Conservation (phyloP, 1,284 basidiomycete species). For the Ganoderma meredithae region DNA sequence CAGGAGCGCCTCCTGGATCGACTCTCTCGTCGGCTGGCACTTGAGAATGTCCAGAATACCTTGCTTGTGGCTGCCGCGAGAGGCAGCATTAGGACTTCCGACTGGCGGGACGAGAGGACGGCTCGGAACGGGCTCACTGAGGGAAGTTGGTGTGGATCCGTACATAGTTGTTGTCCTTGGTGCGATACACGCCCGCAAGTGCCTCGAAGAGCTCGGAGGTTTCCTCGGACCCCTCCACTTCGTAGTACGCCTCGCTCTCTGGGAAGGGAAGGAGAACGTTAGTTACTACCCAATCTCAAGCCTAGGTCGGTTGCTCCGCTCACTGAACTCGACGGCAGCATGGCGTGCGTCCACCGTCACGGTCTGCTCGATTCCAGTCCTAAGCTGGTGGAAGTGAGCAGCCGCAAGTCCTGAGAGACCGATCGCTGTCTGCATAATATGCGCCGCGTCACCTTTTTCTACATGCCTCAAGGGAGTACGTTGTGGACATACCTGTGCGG, state of each 20-base stretch:
- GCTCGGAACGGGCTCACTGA: constrained; percentile 50
- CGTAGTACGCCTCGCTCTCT: constrained; percentile 63
- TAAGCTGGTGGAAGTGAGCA: constrained; percentile 56
- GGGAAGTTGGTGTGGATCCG: constrained; percentile 72
- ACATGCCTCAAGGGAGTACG: background rate
- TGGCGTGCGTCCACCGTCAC: constrained; percentile 64
- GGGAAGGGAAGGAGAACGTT: background rate
- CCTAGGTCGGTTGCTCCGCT: constrained; percentile 33
- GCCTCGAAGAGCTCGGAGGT: constrained; percentile 52
- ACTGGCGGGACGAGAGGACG: too few species aligned
- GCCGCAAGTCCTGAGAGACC: constrained; percentile 63
- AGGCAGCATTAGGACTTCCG: background rate
- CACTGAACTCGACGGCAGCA: constrained; percentile 65
- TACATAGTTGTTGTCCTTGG: constrained; percentile 57
- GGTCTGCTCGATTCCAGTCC: constrained; percentile 54
- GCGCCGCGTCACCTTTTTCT: background rate
- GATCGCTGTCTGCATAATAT: constrained; percentile 50
- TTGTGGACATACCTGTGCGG: constrained; percentile 50
- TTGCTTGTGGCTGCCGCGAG: constrained; percentile 53
- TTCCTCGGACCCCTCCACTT: constrained; percentile 49
- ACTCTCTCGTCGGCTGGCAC: constrained; percentile 45
- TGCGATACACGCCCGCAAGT: constrained; percentile 61
- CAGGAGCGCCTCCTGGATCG: constrained; percentile 51
- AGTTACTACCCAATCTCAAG: background rate
- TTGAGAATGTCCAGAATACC: constrained; percentile 58